Conservation (phyloP, 148 eudicot species). For the Gaultheria prostrata region DNA sequence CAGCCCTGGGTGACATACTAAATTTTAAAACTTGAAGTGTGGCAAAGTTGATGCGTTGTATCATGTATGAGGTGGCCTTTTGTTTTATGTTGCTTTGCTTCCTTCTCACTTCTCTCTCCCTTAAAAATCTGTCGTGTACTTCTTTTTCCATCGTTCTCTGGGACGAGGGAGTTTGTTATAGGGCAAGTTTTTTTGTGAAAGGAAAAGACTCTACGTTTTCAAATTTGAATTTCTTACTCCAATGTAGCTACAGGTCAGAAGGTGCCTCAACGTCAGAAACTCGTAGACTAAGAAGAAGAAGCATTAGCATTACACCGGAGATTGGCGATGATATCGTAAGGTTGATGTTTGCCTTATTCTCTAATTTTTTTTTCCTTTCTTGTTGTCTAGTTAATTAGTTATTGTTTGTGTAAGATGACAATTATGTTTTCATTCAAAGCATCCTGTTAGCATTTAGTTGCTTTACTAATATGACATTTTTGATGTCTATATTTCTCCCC, state of each 20-base stretch:
- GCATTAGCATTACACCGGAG: conserved; percentile 97
- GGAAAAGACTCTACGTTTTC: neutral
- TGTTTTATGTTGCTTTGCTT: neutral
- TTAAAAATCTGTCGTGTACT: neutral
- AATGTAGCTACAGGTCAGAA: conserved; percentile 55
- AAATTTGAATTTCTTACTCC: neutral
- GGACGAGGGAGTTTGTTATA: neutral
- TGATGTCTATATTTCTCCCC: neutral
- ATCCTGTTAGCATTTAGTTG: neutral
- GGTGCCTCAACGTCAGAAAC: conserved; percentile 70
- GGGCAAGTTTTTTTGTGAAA: neutral
- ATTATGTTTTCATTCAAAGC: neutral
- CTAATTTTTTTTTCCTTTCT: neutral
- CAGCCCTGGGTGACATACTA: neutral
- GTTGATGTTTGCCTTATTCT: conserved; percentile 34
- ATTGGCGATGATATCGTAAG: conserved; percentile 98
- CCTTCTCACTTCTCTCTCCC: neutral
- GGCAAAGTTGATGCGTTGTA: too few relatives aligned
- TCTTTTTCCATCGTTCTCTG: neutral
- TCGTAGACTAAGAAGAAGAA: conserved; percentile 82
- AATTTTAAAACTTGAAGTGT: neutral
- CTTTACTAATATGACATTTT: neutral
- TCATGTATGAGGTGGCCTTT: neutral
- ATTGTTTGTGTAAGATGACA: neutral
- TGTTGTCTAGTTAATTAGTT: neutral